A percentile compares a stretch with the other conserved stretches of the same genome.
These are phyloP conservation scores for Boletus reticuloceps DNA, from an alignment of 768 basidiomycete genomes.

Conservation along the genomic window DNA sequence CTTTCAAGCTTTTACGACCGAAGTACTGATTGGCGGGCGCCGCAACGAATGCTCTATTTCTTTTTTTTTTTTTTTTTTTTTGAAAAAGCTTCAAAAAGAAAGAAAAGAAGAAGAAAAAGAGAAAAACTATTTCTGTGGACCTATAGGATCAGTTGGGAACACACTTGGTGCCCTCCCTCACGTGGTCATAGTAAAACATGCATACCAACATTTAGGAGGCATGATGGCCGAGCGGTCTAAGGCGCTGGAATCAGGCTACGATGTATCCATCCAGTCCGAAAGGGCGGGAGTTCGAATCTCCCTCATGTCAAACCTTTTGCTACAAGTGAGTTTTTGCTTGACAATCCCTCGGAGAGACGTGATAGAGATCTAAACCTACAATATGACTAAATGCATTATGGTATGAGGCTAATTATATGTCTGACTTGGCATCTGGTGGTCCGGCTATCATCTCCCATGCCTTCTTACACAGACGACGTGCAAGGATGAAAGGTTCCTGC, in stretches of 20 bases:
- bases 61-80: no score
- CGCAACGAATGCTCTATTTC: no score
- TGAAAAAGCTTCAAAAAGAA: no score
- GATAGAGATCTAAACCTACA: conserved; percentile 9
- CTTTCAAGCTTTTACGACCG: not conserved
- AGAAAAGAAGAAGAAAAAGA: no score
- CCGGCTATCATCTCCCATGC: conserved; percentile 39
- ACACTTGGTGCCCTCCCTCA: not conserved
- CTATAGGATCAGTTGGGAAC: no score
- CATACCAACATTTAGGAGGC: conserved; percentile 3
- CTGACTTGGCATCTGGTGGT: conserved; percentile 26
- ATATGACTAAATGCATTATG: conserved; percentile 9
- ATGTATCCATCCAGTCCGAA: conserved; percentile 30
- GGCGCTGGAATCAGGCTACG: conserved; percentile 50
- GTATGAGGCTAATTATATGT: conserved; percentile 25
- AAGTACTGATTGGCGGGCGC: no score
- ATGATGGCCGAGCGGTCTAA: conserved; percentile 60
- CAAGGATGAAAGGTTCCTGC: conserved; percentile 52
- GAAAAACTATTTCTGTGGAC: no score
- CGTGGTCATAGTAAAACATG: not conserved
- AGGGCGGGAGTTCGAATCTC: conserved; percentile 36
- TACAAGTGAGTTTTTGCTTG: not conserved
- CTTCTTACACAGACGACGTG: conserved; percentile 36
- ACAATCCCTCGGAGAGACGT: not conserved
- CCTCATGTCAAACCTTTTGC: conserved; percentile 26